A percentile compares a stretch with the other conserved stretches of the same genome.
Evolutionary conservation across 2,329 filamentous ascomycete species (phyloP).

Genomic region (Bisporella sp.): DNA sequence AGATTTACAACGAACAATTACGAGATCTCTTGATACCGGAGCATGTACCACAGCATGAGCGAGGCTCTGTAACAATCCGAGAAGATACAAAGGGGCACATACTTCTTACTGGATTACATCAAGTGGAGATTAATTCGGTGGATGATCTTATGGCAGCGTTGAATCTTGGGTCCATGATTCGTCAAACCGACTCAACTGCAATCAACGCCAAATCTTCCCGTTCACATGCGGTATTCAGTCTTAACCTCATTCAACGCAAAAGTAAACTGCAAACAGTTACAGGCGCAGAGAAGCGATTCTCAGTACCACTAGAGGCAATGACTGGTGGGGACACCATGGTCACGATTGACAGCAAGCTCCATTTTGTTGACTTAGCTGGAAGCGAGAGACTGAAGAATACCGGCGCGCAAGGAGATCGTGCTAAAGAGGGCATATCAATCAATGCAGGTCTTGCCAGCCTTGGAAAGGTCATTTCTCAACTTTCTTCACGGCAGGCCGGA

Average conservation of each 20-base stretch:
- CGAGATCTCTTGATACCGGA: constrained; percentile 85
- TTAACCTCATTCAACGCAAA: constrained; percentile 87
- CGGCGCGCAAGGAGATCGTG: constrained; percentile 86
- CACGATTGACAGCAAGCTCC: constrained; percentile 94
- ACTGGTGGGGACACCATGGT: constrained; percentile 62
- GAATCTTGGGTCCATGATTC: constrained; percentile 87
- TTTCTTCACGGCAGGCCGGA: constrained; percentile 81
- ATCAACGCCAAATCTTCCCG: constrained; percentile 97
- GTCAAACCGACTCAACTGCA: constrained; percentile 93
- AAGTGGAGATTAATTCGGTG: constrained; percentile 82
- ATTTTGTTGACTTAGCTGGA: constrained; percentile 95
- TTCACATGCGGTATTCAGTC: constrained; percentile 93
- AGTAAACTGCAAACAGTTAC: constrained; percentile 44
- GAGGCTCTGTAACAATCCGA: constrained; percentile 78
- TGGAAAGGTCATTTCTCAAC: constrained; percentile 96
- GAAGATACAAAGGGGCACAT: constrained; percentile 95
- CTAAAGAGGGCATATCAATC: constrained; percentile 95
- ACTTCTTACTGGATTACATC: constrained; percentile 80
- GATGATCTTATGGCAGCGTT: constrained; percentile 86
- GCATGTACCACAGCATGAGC: constrained; percentile 58
- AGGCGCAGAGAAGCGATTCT: constrained; percentile 73
- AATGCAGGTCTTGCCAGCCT: constrained; percentile 91
- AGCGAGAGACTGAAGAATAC: constrained; percentile 98
- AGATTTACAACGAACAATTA: constrained; percentile 97
- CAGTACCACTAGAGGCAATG: constrained; percentile 77